Conservation (phyloP, 768 basidiomycete species). For the Lentinula sp. region DNA sequence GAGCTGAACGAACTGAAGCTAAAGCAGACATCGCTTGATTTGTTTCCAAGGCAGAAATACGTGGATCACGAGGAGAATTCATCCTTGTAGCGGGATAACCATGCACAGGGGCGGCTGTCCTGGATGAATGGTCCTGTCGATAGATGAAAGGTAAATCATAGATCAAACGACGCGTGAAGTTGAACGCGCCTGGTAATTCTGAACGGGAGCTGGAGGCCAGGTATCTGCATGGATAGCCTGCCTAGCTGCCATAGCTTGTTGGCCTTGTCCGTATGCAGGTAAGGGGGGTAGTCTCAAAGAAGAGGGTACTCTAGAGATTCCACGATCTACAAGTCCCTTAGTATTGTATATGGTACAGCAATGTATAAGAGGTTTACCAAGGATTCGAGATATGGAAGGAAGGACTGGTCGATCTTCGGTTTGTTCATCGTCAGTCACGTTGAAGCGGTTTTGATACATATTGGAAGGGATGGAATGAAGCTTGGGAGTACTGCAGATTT, state of each 20-base stretch:
- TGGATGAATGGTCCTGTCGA: neutral
- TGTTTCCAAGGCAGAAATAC: conserved; percentile 6
- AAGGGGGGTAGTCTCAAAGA: conserved; percentile 6
- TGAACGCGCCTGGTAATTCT: neutral
- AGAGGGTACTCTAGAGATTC: neutral
- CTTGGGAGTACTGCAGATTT: neutral
- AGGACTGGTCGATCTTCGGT: conserved; percentile 15
- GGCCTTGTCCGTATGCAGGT: neutral
- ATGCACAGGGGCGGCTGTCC: neutral
- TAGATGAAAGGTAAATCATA: neutral
- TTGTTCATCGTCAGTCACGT: neutral
- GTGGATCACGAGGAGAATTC: neutral
- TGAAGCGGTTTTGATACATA: neutral
- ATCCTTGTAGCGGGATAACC: neutral
- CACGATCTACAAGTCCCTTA: neutral
- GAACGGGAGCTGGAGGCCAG: neutral
- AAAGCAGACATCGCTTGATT: conserved; percentile 7
- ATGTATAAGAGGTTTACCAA: conserved; percentile 8
- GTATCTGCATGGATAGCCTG: neutral
- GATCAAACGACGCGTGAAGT: neutral
- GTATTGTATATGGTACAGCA: neutral
- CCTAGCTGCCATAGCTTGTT: neutral
- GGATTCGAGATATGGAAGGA: conserved; percentile 19
- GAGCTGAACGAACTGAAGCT: neutral
- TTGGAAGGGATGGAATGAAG: neutral